A percentile compares a stretch with the other conserved stretches of the same genome.
Evolutionary conservation across 768 basidiomycete species (phyloP).

Genomic region (Tremella yokohamensis): DNA sequence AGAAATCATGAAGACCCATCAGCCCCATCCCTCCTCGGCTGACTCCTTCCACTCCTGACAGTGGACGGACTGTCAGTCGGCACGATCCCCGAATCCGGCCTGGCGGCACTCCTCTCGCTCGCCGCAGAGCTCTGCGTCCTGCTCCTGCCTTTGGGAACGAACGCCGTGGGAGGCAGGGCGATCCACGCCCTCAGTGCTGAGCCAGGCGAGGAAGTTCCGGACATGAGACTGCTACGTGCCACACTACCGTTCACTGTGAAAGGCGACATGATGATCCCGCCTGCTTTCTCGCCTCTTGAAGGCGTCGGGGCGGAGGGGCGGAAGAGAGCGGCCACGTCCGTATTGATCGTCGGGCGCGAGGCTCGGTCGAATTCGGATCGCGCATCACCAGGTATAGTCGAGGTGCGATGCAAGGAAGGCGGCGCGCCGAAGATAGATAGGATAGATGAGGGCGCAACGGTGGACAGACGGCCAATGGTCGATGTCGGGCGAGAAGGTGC

Average conservation of each 20-base stretch:
- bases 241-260: neutral
- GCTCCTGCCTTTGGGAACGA: neutral
- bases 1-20: no score
- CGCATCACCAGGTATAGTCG: neutral
- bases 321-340: neutral
- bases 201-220: neutral
- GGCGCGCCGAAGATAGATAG: constrained; percentile 14
- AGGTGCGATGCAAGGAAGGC: constrained; percentile 7
- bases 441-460: constrained; percentile 11
- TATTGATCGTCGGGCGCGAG: neutral
- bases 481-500: neutral
- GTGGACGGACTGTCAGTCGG: neutral
- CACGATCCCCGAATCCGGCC: constrained; percentile 6
- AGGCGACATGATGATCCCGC: neutral
- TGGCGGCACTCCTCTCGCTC: constrained; percentile 6
- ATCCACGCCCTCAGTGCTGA: neutral
- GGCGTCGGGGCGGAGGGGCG: neutral
- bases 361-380: neutral
- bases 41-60: no score
- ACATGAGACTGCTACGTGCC: neutral
- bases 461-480: neutral
- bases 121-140: neutral
- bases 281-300: neutral
- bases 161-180: neutral
- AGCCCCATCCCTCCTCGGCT: no score